Conservation (phyloP, 495 filamentous ascomycete genomes). For the Podospora conica region DNA sequence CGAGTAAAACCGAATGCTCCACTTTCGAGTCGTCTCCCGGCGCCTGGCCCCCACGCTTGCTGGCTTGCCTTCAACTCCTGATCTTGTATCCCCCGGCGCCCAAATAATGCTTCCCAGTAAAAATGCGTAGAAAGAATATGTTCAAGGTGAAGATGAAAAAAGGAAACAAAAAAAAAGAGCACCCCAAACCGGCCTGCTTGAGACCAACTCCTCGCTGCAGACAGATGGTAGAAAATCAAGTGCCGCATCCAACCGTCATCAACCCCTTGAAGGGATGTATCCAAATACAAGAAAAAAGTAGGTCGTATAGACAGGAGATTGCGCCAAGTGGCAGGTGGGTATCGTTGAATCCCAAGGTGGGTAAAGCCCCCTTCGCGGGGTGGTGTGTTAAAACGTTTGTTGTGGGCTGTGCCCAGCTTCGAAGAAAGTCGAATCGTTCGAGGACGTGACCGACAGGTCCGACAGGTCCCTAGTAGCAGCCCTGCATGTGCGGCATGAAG, state of each 20-base stretch:
- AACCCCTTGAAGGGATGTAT: background rate
- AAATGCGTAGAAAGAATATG: slow-evolving; percentile 11
- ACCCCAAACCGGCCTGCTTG: background rate
- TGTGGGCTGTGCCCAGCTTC: background rate
- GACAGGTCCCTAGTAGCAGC: slow-evolving; percentile 37
- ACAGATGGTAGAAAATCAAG: slow-evolving; percentile 13
- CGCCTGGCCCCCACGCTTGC: slow-evolving; percentile 1
- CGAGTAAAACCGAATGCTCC: background rate
- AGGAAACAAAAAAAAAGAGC: background rate
- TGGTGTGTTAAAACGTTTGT: background rate
- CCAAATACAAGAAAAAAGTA: background rate
- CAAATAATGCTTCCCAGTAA: slow-evolving; percentile 13
- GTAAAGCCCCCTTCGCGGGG: background rate
- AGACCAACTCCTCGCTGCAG: slow-evolving; percentile 16
- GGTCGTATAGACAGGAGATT: background rate
- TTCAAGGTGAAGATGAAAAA: slow-evolving; percentile 5
- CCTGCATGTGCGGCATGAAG: slow-evolving; percentile 38
- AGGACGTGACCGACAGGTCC: background rate
- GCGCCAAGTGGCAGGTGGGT: background rate
- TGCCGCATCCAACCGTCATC: background rate
- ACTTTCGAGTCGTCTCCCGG: background rate
- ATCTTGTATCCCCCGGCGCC: slow-evolving; percentile 11
- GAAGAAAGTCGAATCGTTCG: background rate
- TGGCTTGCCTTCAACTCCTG: background rate
- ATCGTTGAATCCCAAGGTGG: background rate